Evolutionary conservation across 371 early-diverging fungal species (phyloP).

Genomic region (Actinomortierella ambigua): DNA sequence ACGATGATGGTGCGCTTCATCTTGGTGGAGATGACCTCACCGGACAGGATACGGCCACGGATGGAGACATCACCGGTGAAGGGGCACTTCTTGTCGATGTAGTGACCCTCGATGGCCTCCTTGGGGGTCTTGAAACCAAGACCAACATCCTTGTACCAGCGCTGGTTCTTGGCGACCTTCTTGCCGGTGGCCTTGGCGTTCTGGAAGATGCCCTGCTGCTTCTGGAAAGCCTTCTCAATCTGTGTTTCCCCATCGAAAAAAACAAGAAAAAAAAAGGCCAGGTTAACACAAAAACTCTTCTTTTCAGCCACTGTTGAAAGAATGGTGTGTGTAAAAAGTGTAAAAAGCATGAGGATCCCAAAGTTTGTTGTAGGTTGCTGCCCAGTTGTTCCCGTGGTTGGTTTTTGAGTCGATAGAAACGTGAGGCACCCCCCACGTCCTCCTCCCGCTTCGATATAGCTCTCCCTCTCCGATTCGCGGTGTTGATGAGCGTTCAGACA

Average conservation of each 20-base stretch:
- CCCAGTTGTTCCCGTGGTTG: too few relatives aligned
- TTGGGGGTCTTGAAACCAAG: slow-evolving; percentile 99
- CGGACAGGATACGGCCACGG: slow-evolving; percentile 98
- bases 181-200: slow-evolving; percentile 85
- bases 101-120: slow-evolving; percentile 96
- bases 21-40: slow-evolving; percentile 97
- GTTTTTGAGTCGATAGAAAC: too few relatives aligned
- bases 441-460: too few relatives aligned
- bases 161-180: slow-evolving; percentile 74
- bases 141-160: slow-evolving; percentile 99
- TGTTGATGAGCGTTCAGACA: too few relatives aligned
- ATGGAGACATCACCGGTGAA: slow-evolving; percentile 99
- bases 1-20: slow-evolving; percentile 99
- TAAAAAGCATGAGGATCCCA: too few relatives aligned
- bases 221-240: slow-evolving; percentile 94
- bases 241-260: slow-evolving; percentile 17
- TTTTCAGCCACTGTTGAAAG: too few relatives aligned
- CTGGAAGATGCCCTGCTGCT: slow-evolving; percentile 96
- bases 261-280: not conserved
- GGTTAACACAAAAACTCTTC: too few relatives aligned
- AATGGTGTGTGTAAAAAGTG: too few relatives aligned
- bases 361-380: too few relatives aligned
- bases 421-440: too few relatives aligned
- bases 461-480: too few relatives aligned
- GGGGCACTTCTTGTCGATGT: slow-evolving; percentile 99